A percentile compares a stretch with the other conserved stretches of the same genome.
These are phyloP conservation scores for Mycena sp. DNA, from an alignment of 1,284 basidiomycete genomes.

Conservation along the genomic window DNA sequence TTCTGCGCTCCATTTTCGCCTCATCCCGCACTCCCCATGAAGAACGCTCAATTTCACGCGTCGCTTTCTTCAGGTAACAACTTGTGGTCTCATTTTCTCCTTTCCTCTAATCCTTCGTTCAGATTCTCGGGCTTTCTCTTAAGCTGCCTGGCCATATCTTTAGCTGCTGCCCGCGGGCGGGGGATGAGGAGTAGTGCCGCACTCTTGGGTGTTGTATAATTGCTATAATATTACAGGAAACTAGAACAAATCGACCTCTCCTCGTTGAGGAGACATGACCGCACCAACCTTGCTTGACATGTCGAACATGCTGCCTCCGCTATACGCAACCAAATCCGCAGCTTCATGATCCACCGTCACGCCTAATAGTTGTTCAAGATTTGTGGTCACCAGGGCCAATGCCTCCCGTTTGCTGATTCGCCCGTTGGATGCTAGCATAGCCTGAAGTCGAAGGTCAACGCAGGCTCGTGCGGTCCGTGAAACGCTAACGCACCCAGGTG, in stretches of 20 bases:
- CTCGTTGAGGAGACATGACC: conserved; percentile 60
- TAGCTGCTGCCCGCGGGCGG: conserved; percentile 73
- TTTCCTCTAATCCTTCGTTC: too few relatives aligned
- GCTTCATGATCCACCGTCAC: conserved; percentile 54
- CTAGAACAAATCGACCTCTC: conserved; percentile 63
- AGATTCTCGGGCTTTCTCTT: conserved; percentile 84
- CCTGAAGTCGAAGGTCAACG: conserved; percentile 34
- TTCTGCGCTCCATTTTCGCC: conserved; percentile 82
- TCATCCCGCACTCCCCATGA: conserved; percentile 81
- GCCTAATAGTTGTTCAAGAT: conserved; percentile 70
- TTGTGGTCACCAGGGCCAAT: conserved; percentile 54
- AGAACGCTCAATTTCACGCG: conserved; percentile 81
- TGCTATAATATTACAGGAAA: conserved; percentile 42
- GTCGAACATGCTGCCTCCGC: conserved; percentile 67
- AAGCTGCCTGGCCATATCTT: conserved; percentile 80
- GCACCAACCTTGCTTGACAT: conserved; percentile 69
- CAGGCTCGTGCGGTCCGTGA: not conserved
- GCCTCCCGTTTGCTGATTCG: conserved; percentile 51
- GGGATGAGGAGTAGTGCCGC: conserved; percentile 70
- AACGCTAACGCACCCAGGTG: conserved; percentile 63
- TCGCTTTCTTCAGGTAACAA: conserved; percentile 82
- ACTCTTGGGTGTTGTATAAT: conserved; percentile 67
- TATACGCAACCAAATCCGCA: conserved; percentile 73
- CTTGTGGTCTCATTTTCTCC: conserved; percentile 16
- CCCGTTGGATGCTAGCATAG: conserved; percentile 53